A percentile compares a stretch with the other conserved stretches of the same genome.
phyloP scores from a whole-genome alignment of 805 yeast genomes.

The Grigorovia jiainica region DNA sequence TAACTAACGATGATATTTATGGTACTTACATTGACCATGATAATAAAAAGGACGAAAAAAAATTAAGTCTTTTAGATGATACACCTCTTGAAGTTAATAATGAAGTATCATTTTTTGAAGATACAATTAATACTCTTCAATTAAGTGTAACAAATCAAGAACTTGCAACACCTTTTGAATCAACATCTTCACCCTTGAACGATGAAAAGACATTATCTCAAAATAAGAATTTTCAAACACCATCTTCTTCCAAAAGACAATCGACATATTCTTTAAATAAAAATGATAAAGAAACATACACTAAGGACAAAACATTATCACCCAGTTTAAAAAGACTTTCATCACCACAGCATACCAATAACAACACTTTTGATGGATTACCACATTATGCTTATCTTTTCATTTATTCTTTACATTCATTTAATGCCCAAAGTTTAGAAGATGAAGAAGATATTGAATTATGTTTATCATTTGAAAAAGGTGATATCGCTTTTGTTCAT shows the following conservation, averaged over 20 bases:
- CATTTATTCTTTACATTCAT: slow-evolving; percentile 48
- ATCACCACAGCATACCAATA: background rate
- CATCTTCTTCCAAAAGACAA: background rate
- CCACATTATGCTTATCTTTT: slow-evolving; percentile 33
- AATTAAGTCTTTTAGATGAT: too few species aligned
- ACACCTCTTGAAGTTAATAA: slow-evolving; percentile 1
- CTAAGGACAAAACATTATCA: background rate
- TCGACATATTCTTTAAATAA: background rate
- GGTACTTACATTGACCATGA: too few species aligned
- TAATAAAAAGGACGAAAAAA: too few species aligned
- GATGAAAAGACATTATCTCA: background rate
- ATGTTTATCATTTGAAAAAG: slow-evolving; percentile 60
- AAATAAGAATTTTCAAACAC: background rate
- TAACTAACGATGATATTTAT: background rate
- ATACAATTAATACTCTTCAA: background rate
- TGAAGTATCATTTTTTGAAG: background rate
- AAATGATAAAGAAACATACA: background rate
- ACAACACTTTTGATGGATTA: background rate
- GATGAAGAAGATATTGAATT: slow-evolving; percentile 59
- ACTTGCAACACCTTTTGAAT: background rate
- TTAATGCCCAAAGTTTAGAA: slow-evolving; percentile 49
- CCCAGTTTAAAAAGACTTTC: background rate
- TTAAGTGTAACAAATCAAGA: background rate
- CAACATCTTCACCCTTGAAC: background rate
- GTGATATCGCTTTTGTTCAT: slow-evolving; percentile 69